These are phyloP conservation scores for Suillus lakei DNA, from an alignment of 768 basidiomycete genomes.

Conservation along the genomic window DNA sequence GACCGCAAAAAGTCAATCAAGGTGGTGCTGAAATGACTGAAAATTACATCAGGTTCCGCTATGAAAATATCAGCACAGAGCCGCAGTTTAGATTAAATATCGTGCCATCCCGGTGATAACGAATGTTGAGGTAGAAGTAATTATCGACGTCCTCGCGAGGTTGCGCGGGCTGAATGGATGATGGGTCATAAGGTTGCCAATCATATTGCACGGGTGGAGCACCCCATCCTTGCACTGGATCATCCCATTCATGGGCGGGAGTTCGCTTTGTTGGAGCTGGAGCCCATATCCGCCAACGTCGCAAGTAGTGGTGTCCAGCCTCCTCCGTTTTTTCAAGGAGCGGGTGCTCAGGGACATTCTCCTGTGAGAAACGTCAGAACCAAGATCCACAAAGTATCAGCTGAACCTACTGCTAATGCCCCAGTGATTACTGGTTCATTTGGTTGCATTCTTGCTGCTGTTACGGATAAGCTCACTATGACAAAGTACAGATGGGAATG, in stretches of 20 bases:
- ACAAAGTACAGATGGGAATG: not conserved
- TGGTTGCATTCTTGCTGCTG: not conserved
- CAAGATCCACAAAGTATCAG: not conserved
- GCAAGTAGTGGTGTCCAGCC: slow-evolving; percentile 11
- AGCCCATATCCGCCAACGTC: slow-evolving; percentile 11
- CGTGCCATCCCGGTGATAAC: slow-evolving; percentile 3
- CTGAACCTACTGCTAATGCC: not conserved
- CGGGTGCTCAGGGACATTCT: not conserved
- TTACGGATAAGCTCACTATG: not conserved
- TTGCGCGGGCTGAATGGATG: slow-evolving; percentile 13
- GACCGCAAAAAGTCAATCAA: slow-evolving; percentile 25
- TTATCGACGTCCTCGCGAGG: slow-evolving; percentile 19
- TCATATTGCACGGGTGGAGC: not conserved
- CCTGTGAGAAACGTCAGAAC: not conserved
- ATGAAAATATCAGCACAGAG: not conserved
- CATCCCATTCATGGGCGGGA: not conserved
- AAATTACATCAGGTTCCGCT: slow-evolving; percentile 20
- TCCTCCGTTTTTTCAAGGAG: slow-evolving; percentile 1
- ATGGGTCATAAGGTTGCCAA: slow-evolving; percentile 25
- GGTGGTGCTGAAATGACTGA: slow-evolving; percentile 22
- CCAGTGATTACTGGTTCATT: slow-evolving; percentile 3
- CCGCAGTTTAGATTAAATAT: not conserved
- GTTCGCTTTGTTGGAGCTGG: not conserved
- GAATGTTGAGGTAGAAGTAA: slow-evolving; percentile 26
- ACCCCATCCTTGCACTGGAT: not conserved